phyloP scores from a whole-genome alignment of 805 yeast species.

The Pichia exigua region DNA sequence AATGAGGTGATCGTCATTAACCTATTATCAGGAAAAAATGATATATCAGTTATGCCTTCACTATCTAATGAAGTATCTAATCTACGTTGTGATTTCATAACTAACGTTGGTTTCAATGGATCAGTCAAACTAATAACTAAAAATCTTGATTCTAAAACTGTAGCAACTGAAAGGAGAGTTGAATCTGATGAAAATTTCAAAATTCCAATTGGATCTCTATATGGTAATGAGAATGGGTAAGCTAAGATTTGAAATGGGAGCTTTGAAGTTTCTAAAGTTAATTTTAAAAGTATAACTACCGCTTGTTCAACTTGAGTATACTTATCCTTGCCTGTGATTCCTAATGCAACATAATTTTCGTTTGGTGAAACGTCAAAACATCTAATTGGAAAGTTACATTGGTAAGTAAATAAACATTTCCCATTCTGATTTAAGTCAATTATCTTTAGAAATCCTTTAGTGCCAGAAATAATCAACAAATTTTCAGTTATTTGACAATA shows the following conservation, averaged over 20 bases:
- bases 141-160: conserved; percentile 71
- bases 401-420: conserved; percentile 56
- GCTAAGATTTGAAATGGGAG: conserved; percentile 17
- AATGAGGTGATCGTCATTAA: conserved; percentile 47
- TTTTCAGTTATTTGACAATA: conserved; percentile 52
- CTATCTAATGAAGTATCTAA: conserved; percentile 63
- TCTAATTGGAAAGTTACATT: conserved; percentile 67
- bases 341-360: conserved; percentile 64
- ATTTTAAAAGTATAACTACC: conserved; percentile 48
- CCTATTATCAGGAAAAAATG: conserved; percentile 61
- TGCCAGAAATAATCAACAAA: conserved; percentile 60
- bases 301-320: conserved; percentile 67
- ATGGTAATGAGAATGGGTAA: conserved; percentile 60
- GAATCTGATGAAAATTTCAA: conserved; percentile 69
- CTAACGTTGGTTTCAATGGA: conserved; percentile 54
- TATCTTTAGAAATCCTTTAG: conserved; percentile 63
- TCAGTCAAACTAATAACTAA: conserved; percentile 63
- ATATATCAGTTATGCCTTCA: conserved; percentile 82
- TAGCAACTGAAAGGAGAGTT: conserved; percentile 63
- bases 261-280: conserved; percentile 8
- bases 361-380: conserved; percentile 66
- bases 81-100: conserved; percentile 60
- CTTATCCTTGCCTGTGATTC: conserved; percentile 74
- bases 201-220: conserved; percentile 74
- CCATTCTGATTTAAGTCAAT: conserved; percentile 53